Conservation (phyloP, 495 filamentous ascomycete genomes). For the Hyphodiscus hymeniophilus region DNA sequence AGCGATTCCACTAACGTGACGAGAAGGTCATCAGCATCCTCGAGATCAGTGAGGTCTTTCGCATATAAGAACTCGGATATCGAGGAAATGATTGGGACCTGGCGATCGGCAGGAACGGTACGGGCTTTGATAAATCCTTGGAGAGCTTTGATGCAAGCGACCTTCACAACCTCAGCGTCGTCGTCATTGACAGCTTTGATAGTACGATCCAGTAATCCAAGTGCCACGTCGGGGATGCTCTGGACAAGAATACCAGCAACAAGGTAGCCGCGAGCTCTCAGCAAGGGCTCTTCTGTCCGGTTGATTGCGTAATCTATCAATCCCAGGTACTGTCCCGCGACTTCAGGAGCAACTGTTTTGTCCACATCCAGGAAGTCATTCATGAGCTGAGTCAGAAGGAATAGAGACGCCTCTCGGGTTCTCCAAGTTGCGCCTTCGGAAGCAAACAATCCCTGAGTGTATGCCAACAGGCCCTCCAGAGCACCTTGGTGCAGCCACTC, state of each 20-base stretch:
- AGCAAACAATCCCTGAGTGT: constrained; percentile 61
- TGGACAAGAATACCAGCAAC: constrained; percentile 66
- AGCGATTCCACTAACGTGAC: constrained; percentile 86
- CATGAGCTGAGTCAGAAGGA: constrained; percentile 69
- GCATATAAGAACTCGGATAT: constrained; percentile 68
- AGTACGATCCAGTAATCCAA: constrained; percentile 59
- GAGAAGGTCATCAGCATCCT: constrained; percentile 83
- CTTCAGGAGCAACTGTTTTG: constrained; percentile 52
- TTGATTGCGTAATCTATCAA: constrained; percentile 70
- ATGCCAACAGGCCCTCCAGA: constrained; percentile 63
- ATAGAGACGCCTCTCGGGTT: constrained; percentile 70
- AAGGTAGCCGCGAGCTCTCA: constrained; percentile 78
- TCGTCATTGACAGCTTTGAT: constrained; percentile 69
- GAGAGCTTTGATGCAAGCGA: constrained; percentile 80
- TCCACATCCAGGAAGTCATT: constrained; percentile 71
- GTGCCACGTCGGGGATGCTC: constrained; percentile 44
- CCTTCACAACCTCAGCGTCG: constrained; percentile 77
- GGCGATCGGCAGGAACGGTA: constrained; percentile 46
- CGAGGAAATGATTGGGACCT: constrained; percentile 63
- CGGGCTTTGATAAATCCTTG: constrained; percentile 67
- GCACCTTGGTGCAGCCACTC: constrained; percentile 72
- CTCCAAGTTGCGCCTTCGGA: constrained; percentile 47
- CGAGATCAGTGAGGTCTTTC: constrained; percentile 72
- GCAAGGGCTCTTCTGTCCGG: constrained; percentile 51
- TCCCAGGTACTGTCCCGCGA: constrained; percentile 64